phyloP scores from a whole-genome alignment of 371 early-diverging fungal genomes.

The Lichtheimia ornata region DNA sequence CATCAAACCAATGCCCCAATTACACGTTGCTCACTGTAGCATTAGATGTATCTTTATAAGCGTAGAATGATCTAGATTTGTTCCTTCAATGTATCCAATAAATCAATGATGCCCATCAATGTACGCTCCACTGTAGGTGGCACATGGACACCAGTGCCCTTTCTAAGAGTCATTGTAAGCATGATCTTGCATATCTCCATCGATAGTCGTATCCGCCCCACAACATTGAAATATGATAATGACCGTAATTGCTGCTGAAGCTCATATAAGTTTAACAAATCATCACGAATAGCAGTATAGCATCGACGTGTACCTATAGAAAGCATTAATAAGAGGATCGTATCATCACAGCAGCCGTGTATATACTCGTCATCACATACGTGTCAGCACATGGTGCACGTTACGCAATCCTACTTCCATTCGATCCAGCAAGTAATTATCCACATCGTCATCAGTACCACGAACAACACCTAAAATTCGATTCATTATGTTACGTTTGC shows the following conservation, averaged over 20 bases:
- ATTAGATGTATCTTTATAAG: no score
- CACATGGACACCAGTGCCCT: no score
- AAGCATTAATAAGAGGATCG: no score
- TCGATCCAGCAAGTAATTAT: slow-evolving; percentile 1
- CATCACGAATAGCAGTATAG: slow-evolving; percentile 56
- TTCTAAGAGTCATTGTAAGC: slow-evolving; percentile 32
- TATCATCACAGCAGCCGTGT: no score
- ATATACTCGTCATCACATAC: not conserved
- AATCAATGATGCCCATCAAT: no score
- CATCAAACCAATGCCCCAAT: no score
- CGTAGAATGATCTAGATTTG: no score
- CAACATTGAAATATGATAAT: slow-evolving; percentile 56
- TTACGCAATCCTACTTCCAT: slow-evolving; percentile 5
- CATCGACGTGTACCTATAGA: slow-evolving; percentile 57
- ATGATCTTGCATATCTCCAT: slow-evolving; percentile 56
- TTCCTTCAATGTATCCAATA: no score
- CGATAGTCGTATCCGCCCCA: slow-evolving; percentile 56
- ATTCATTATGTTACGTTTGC: no score
- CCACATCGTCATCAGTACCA: slow-evolving; percentile 2
- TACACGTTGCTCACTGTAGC: no score
- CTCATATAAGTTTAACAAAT: slow-evolving; percentile 59
- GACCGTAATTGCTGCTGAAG: slow-evolving; percentile 58
- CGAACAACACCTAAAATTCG: slow-evolving; percentile 1
- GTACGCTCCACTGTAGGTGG: no score
- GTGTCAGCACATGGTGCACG: not conserved